Evolutionary conservation across 2,329 filamentous ascomycete species (phyloP), one percentile per base, ranked within the genome.

Genomic region (Trichoderma breve): DNA sequence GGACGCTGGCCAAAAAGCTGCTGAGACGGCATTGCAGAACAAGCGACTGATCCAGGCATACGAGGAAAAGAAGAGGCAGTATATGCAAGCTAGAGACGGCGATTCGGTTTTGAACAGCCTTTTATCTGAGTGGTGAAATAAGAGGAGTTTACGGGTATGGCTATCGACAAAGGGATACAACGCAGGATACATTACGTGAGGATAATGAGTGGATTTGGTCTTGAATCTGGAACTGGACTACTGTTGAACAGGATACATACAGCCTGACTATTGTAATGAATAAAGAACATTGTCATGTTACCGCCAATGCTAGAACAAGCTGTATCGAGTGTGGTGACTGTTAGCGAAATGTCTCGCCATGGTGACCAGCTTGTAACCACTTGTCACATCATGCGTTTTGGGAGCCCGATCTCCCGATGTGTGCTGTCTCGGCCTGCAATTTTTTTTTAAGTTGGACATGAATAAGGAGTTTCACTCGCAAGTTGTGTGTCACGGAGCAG

Each of bases 1-100:
- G 71, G 90, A 93, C 71, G 93, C 92, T 1, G 90, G 90, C 0
- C 83, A 87, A 15, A 90, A 87, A 74, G 92, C 92, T 1, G 93
- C 93, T 1, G 81, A 83, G 55, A 83, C 84, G 75, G 91, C 91
- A 0, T 76, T 95, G 78, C 83, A 86, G 55, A 90, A 93, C 77
- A 91, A 90, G 79, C 91, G 90, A 76, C 75, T 92, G 74, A 88
- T 90, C 62, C 85, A 84, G 73, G 77, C 80, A 28, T 86, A 86
- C 51, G 76, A 79, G 26, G 81, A 83, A 26, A 87, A 86, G 77
- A 90, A 86, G 80, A 79, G 78, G 71, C 83, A 81, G 0, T 84
- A 82, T 64, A 36, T 81, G 58, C 82, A 81, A 14, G 81, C 81
- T 4, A 61, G 36, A 51, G 72, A 73, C 39, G 39, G 61, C 15